Evolutionary conservation across 2,329 filamentous ascomycete genomes (phyloP), one percentile per base, ranked within the genome.

Genomic region (Cladophialophora exuberans): DNA sequence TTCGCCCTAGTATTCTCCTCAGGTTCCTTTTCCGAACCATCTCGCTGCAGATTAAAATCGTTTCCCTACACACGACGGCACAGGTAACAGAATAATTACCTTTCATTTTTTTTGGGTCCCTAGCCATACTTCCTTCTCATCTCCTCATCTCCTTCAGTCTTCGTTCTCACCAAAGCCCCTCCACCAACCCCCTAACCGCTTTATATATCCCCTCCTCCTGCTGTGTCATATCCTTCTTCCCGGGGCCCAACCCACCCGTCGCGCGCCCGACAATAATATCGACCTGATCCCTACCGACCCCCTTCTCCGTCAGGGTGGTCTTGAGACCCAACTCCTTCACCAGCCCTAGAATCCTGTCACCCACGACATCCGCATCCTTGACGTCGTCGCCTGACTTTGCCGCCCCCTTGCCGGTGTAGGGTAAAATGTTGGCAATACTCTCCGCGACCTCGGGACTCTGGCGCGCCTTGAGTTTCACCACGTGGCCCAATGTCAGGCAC

Each of bases 401-500:
- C 23, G 53, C 54, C 18, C 23, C 26, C 15, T 3, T 5, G 18
- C 63, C 64, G 23, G 66, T 53, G 49, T 59, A 65, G 2, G 63
- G 61, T 48, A 67, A 25, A 23, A 67, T 63, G 9, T 39, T 55
- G 2, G 65, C 65, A 41, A 68, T 62, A 9, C 48, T 51, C 22
- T 59, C 61, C 2, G 68, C 70, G 9, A 79, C 79, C 30, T 76
- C 74, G 3, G 68, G 69, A 1, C 67, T 65, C 4, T 75, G 74
- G 9, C 69, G 59, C 0, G 79, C 77, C 60, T 82, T 82, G 17
- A 83, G 66, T 65, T 77, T 79, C 3, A 82, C 74, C 0, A 83
- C 80, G 51, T 79, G 76, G 0, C 78, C 77, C 0, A 83, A 70
- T 0, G 79, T 82, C 42, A 83, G 62, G 61, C 80, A 82, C 1